Conservation (phyloP, 495 filamentous ascomycete genomes). For the Antarctomyces pellizariae region DNA sequence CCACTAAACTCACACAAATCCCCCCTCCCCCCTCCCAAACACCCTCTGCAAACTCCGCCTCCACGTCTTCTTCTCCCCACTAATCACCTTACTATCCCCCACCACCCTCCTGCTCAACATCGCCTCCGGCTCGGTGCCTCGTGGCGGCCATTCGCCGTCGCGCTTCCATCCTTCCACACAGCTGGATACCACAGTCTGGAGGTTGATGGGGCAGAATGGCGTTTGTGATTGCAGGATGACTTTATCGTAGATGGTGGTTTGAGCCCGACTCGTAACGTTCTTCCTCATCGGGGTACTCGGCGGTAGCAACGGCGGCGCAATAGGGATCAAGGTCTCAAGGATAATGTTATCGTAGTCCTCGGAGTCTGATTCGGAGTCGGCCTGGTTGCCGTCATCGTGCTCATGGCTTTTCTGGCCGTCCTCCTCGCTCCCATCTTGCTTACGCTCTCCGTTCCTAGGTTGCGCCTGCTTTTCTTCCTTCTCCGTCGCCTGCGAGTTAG, state of each 20-base stretch:
- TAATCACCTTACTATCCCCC: slow-evolving; percentile 14
- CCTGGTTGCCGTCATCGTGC: slow-evolving; percentile 2
- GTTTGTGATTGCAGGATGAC: slow-evolving; percentile 53
- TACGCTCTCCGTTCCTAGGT: neutral
- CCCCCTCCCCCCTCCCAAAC: slow-evolving; percentile 9
- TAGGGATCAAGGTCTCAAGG: slow-evolving; percentile 20
- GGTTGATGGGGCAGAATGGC: slow-evolving; percentile 69
- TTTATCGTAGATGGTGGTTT: slow-evolving; percentile 72
- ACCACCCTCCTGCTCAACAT: slow-evolving; percentile 15
- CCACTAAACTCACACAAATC: too few species aligned
- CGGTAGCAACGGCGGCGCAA: slow-evolving; percentile 43
- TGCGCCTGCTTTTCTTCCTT: neutral
- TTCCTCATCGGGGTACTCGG: slow-evolving; percentile 44
- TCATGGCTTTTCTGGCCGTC: too few species aligned
- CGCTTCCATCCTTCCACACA: slow-evolving; percentile 84
- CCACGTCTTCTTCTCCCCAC: slow-evolving; percentile 10
- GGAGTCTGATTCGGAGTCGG: neutral
- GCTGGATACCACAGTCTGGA: slow-evolving; percentile 53
- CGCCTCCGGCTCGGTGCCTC: slow-evolving; percentile 18
- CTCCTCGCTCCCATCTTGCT: neutral
- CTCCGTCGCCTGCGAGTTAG: too few species aligned
- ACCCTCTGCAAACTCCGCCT: slow-evolving; percentile 17
- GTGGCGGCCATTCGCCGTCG: slow-evolving; percentile 86
- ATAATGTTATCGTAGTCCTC: slow-evolving; percentile 6
- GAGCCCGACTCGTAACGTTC: slow-evolving; percentile 44